Conservation (phyloP, 1,284 basidiomycete genomes). For the Ceratobasidium sp. region DNA sequence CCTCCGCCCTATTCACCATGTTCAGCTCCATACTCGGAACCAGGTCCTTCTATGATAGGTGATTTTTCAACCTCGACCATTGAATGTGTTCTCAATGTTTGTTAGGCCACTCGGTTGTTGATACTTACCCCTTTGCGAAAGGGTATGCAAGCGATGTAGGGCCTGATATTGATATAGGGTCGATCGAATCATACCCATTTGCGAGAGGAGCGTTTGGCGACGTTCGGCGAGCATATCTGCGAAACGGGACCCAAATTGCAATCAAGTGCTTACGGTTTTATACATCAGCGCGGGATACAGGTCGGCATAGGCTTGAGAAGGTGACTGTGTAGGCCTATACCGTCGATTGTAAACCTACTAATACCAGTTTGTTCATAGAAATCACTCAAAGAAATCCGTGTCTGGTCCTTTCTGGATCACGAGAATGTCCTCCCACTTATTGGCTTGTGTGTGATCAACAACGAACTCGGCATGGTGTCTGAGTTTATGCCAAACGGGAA, state of each 20-base stretch:
- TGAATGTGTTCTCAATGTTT: neutral
- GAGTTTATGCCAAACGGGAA: constrained; percentile 42
- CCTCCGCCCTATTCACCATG: constrained; percentile 24
- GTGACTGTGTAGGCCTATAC: neutral
- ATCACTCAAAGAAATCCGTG: constrained; percentile 36
- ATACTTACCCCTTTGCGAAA: constrained; percentile 39
- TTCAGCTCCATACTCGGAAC: neutral
- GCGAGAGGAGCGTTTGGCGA: constrained; percentile 34
- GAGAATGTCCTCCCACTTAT: constrained; percentile 32
- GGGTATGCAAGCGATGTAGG: constrained; percentile 33
- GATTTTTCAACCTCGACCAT: neutral
- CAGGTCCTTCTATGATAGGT: constrained; percentile 15
- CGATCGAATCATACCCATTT: constrained; percentile 27
- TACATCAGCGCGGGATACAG: constrained; percentile 36
- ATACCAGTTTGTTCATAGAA: constrained; percentile 4
- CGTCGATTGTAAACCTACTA: neutral
- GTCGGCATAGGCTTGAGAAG: constrained; percentile 32
- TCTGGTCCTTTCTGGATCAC: constrained; percentile 36
- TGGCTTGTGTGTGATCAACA: constrained; percentile 34
- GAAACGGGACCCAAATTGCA: constrained; percentile 15
- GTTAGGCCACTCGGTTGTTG: constrained; percentile 12
- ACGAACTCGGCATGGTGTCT: constrained; percentile 40
- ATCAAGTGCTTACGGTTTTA: constrained; percentile 41
- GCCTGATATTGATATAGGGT: constrained; percentile 26
- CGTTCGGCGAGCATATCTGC: constrained; percentile 23